Base-by-base conservation (phyloP, 768 basidiomycete species). In the Gymnopilus junonius region DNA sequence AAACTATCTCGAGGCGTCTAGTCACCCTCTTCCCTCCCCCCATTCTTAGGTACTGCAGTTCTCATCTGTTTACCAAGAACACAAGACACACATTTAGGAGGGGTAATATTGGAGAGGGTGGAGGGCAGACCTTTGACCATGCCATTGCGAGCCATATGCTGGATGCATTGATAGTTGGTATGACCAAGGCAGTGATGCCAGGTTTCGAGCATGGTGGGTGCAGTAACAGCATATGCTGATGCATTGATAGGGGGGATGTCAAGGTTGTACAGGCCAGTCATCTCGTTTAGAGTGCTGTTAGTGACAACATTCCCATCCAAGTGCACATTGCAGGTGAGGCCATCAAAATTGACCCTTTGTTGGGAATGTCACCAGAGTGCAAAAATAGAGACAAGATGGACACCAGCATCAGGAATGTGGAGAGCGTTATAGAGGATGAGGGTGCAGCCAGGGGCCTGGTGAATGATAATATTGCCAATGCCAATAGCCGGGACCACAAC, bases 41-140 rank as follows among this genome's bases (percentile, higher is more conserved):
- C 65, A 7, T 59, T 57, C 59, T 74, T 74, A 0, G 77, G 77
- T 11, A 80, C 73, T 14, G 71, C 66, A 0, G 61, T 66, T 12
- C 63, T 63, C 0, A 69, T 74, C 77, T 81, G 78, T 68, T 81
- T 81, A 1, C 79, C 78, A 45, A 74, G 71, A 37, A 79, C 69
- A 51, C 80, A 80, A 17, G 66, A 62, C 29, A 73, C 70, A 70
- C 76, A 79, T 61, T 69, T 72, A 3, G 70, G 65, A 5, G 74
- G 72, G 1, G 35, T 10, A 35, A 12, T 39, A 39, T 39, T 39
- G 37, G 71, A 63, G 25, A 73, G 63, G 43, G 67, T 58, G 17
- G 66, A 46, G 20, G 65, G 67, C 67, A 73, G 71, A 72, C 73
- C 75, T 70, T 61, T 35, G 54, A 64, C 42, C 11, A 57, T 55